Evolutionary conservation across 129 eudicot species (phyloP).

Genomic region (Pulicaria dysenterica): DNA sequence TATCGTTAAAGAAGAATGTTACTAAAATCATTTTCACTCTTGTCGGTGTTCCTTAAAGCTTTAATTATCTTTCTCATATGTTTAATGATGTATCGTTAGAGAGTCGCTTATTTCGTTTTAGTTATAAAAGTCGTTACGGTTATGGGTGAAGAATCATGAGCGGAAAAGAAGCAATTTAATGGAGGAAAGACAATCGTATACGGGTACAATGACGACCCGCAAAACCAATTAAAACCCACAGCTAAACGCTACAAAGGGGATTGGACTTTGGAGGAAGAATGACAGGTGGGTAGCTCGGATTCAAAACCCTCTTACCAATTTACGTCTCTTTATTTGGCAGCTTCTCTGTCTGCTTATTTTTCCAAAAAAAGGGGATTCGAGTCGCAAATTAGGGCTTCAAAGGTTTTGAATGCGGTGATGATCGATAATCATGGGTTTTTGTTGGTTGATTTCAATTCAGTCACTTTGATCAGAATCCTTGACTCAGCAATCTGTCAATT

Average conservation of each 20-base stretch:
- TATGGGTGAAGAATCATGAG: too few relatives aligned
- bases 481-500: neutral
- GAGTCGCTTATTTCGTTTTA: too few relatives aligned
- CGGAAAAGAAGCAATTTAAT: neutral
- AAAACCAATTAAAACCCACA: slow-evolving; percentile 27
- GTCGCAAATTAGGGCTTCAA: slow-evolving; percentile 13
- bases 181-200: slow-evolving; percentile 22
- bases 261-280: slow-evolving; percentile 42
- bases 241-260: slow-evolving; percentile 42
- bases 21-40: too few relatives aligned
- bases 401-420: slow-evolving; percentile 30
- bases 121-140: too few relatives aligned
- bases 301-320: slow-evolving; percentile 35
- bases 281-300: slow-evolving; percentile 41
- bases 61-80: too few relatives aligned
- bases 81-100: too few relatives aligned
- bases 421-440: slow-evolving; percentile 47
- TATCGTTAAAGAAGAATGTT: too few relatives aligned
- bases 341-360: slow-evolving; percentile 38
- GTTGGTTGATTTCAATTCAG: slow-evolving; percentile 53
- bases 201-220: slow-evolving; percentile 29
- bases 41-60: too few relatives aligned
- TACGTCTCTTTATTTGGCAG: slow-evolving; percentile 20
- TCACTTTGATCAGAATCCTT: slow-evolving; percentile 42
- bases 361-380: slow-evolving; percentile 42